Evolutionary conservation across 163 green algal species (phyloP).

Genomic region (Smithsoniella earleae): DNA sequence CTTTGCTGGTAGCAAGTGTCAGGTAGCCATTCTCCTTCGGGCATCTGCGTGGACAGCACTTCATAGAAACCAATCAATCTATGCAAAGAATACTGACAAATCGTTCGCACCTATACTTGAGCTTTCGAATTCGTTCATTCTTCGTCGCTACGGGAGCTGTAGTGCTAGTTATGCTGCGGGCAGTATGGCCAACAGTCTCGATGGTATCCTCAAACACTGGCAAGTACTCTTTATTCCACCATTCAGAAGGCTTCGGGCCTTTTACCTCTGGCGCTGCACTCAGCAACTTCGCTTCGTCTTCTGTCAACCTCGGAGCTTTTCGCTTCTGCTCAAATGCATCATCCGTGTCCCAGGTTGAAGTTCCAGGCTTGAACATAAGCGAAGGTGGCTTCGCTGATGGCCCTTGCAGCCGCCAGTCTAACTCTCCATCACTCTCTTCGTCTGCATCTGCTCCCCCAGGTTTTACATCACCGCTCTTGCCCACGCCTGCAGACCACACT

Average conservation of each 20-base stretch:
- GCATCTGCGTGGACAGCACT: not conserved
- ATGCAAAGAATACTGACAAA: not conserved
- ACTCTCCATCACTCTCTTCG: not conserved
- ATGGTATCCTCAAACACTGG: not conserved
- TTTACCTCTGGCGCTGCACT: not conserved
- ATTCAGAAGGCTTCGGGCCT: not conserved
- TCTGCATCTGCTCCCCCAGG: conserved; percentile 27
- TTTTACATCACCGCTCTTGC: no score
- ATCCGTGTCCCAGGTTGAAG: conserved; percentile 78
- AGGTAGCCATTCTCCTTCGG: conserved; percentile 59
- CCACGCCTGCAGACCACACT: no score
- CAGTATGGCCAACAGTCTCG: conserved; percentile 23
- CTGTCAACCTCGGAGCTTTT: not conserved
- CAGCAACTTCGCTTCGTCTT: not conserved
- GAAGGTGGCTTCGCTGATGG: conserved; percentile 34
- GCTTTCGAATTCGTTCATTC: conserved; percentile 40
- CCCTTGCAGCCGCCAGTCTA: conserved; percentile 51
- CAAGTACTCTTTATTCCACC: conserved; percentile 7
- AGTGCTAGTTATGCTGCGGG: conserved; percentile 76
- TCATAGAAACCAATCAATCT: not conserved
- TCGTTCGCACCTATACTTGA: conserved; percentile 56
- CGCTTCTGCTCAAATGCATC: conserved; percentile 28
- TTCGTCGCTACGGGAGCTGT: conserved; percentile 43
- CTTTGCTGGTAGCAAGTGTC: conserved; percentile 57
- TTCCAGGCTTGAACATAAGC: conserved; percentile 68